Evolutionary conservation across 2,329 filamentous ascomycete genomes (phyloP).

Genomic region (Fusarium goolgardi): DNA sequence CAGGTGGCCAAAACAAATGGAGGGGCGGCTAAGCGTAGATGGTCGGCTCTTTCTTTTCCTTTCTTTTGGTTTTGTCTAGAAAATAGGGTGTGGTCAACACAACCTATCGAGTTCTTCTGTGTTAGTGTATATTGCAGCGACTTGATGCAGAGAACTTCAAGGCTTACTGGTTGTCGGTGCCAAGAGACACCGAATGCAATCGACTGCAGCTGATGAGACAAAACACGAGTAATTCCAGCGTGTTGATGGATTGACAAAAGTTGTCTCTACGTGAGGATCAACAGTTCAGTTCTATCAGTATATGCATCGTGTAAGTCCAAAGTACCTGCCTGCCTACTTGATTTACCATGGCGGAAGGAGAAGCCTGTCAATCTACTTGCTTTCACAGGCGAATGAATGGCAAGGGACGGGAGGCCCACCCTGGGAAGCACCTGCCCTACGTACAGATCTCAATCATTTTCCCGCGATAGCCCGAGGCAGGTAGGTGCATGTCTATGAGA

Average conservation of each 20-base stretch:
- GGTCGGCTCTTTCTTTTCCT: constrained; percentile 4
- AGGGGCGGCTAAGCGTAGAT: constrained; percentile 35
- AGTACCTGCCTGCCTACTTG: constrained; percentile 1
- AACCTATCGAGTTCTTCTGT: constrained; percentile 18
- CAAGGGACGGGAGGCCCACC: constrained; percentile 29
- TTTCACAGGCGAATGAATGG: constrained; percentile 28
- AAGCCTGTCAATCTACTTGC: neutral
- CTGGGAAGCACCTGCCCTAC: constrained; percentile 30
- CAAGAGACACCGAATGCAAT: neutral
- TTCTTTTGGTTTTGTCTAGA: constrained; percentile 17
- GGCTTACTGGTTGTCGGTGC: neutral
- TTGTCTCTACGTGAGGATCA: constrained; percentile 3
- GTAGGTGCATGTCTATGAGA: constrained; percentile 6
- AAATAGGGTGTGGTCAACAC: constrained; percentile 47
- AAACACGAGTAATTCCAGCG: neutral
- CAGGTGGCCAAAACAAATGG: constrained; percentile 25
- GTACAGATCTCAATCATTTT: constrained; percentile 31
- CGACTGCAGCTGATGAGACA: constrained; percentile 17
- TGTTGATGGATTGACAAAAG: neutral
- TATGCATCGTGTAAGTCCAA: constrained; percentile 19
- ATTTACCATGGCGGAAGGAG: constrained; percentile 18
- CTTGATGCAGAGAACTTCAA: constrained; percentile 15
- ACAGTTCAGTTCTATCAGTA: neutral
- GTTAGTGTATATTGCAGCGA: constrained; percentile 1
- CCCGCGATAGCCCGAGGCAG: constrained; percentile 5